Evolutionary conservation across 139 green algal genomes (phyloP), one percentile per base, ranked within the genome.

Genomic region (Deuterostichococcus epilithicus): DNA sequence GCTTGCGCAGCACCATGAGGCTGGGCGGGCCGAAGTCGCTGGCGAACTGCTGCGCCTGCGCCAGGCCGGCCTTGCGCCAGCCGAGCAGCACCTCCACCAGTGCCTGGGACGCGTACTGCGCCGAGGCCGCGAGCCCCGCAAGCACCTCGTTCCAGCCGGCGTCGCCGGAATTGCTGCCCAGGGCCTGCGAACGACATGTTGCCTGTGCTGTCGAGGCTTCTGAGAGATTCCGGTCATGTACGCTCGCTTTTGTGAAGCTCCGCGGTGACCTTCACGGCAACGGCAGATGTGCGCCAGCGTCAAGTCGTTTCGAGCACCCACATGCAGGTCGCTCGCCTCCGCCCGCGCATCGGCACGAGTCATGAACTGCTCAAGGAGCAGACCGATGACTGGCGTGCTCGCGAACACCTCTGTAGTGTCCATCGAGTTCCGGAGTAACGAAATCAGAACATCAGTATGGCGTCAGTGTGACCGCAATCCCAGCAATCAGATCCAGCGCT

Each of bases 71-170:
- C 10, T 77, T 76, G 15, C 85, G 82, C 85, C 85, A 89, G 3
- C 30, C 70, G 18, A 89, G 65, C 72, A 89, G 72, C 34, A 70
- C 72, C 3, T 80, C 82, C 63, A 88, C 23, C 18, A 89, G 68
- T 3, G 60, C 52, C 23, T 34, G 39, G 15, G 81, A 76, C 22
- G 76, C 76, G 60, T 81, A 76, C 1, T 35, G 22, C 23, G 85
- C 82, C 0, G 82, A 73, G 22, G 80, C 73, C 45, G 82, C 73
- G 58, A 78, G 73, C n/a, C 78, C 84, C 3, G 72, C 66, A 30
- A 88, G 72, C 35, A 88, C 68, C 39, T 80, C 69, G 15, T 80
- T 70, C 26, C 82, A 87, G 1, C 73, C 45, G 1, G 81, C 45
- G 8, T 87, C 83, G 0, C 38, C 34, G 1, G 36, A 36, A 35